A percentile compares a stretch with the other conserved stretches of the same genome.
phyloP scores from a whole-genome alignment of 345 rosid species.

The Microthlaspi erraticum region DNA sequence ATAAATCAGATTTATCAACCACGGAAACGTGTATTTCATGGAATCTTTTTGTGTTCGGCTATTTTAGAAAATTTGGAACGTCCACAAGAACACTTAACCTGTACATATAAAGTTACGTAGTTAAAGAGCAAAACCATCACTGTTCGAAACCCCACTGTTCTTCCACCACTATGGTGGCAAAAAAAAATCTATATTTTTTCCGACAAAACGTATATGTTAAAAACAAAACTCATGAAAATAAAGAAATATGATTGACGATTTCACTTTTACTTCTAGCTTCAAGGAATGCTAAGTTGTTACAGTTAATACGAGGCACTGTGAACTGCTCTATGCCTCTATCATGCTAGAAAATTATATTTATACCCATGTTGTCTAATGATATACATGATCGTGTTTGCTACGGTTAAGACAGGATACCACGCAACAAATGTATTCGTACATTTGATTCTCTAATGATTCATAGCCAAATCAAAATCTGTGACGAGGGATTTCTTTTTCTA shows the following conservation, averaged over 20 bases:
- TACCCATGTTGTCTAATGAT: background rate
- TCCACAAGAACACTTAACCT: background rate
- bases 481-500: background rate
- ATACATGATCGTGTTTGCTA: too few relatives aligned
- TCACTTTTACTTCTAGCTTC: background rate
- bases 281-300: background rate
- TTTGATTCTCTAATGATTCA: constrained; percentile 20
- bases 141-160: constrained; percentile 26
- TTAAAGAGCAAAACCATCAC: background rate
- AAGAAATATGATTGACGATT: background rate
- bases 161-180: constrained; percentile 34
- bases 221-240: constrained; percentile 6
- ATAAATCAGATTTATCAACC: background rate
- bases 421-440: background rate
- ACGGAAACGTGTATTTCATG: background rate
- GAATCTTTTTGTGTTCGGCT: constrained; percentile 9
- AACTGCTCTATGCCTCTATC: too few relatives aligned
- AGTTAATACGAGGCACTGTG: background rate
- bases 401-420: background rate
- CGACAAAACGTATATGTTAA: constrained; percentile 15
- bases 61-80: constrained; percentile 1
- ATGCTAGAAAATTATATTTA: too few relatives aligned
- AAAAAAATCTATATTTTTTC: background rate
- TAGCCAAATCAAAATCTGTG: constrained; percentile 16
- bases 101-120: background rate